A percentile compares a stretch with the other conserved stretches of the same genome.
Evolutionary conservation across 257 asterid genomes (phyloP).

Genomic region (Orobanche coerulescens): DNA sequence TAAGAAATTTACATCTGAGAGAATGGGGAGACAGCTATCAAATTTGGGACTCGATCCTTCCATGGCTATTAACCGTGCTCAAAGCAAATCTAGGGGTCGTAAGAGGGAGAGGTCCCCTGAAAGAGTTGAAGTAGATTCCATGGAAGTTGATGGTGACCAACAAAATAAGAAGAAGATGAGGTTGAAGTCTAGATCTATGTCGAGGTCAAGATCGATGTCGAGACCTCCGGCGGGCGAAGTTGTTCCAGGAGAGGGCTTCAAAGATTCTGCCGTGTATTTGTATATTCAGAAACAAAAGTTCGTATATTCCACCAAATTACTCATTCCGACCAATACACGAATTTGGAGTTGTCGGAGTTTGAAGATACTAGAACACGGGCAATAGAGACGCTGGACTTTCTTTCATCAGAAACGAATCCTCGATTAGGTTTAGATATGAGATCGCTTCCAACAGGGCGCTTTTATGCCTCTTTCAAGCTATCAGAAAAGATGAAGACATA

Average conservation of each 20-base stretch:
- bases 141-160: constrained; percentile 69
- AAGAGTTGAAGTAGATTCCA: constrained; percentile 32
- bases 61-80: constrained; percentile 60
- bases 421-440: too few relatives aligned
- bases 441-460: too few relatives aligned
- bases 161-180: constrained; percentile 66
- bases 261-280: too few relatives aligned
- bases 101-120: constrained; percentile 77
- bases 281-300: too few relatives aligned
- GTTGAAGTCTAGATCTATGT: constrained; percentile 29
- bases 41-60: constrained; percentile 69
- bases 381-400: too few relatives aligned
- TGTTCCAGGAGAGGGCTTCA: constrained; percentile 85
- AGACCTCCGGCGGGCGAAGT: constrained; percentile 60
- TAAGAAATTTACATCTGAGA: constrained; percentile 42
- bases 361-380: too few relatives aligned
- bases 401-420: too few relatives aligned
- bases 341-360: too few relatives aligned
- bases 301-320: too few relatives aligned
- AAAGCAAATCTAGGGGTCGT: constrained; percentile 78
- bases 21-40: constrained; percentile 88
- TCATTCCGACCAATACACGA: too few relatives aligned
- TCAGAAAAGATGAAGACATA: too few relatives aligned
- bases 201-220: constrained; percentile 59
- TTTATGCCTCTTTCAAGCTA: too few relatives aligned